Percentiles rank a stretch among this genome's conserved stretches.
Conservation (phyloP, 2,329 filamentous ascomycete genomes). For the Trichoderma hamatum region DNA sequence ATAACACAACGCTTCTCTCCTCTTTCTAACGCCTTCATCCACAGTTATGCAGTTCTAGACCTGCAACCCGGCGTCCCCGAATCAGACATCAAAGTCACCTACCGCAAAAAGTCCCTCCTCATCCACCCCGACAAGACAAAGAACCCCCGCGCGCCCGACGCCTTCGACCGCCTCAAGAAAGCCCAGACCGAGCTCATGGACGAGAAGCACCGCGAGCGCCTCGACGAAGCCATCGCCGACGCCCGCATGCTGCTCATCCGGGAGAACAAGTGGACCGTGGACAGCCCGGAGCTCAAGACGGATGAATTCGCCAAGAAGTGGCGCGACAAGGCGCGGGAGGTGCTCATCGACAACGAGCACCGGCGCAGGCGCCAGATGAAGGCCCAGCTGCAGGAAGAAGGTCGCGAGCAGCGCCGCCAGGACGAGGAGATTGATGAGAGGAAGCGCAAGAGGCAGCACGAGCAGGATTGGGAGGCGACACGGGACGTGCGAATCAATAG, state of each 20-base stretch:
- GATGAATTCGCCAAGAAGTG: conserved; percentile 81
- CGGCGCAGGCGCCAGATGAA: conserved; percentile 82
- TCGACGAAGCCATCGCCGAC: conserved; percentile 95
- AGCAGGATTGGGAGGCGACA: conserved; percentile 93
- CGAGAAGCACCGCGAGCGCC: conserved; percentile 82
- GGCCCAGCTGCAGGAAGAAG: conserved; percentile 95
- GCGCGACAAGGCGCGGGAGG: conserved; percentile 86
- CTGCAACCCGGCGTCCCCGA: conserved; percentile 94
- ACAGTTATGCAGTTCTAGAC: conserved; percentile 87
- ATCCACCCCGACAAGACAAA: conserved; percentile 98
- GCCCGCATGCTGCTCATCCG: conserved; percentile 93
- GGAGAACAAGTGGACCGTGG: conserved; percentile 89
- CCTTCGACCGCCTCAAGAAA: conserved; percentile 95
- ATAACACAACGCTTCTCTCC: background rate
- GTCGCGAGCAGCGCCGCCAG: conserved; percentile 79
- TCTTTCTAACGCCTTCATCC: background rate
- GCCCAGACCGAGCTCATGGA: conserved; percentile 90
- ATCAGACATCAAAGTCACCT: conserved; percentile 90
- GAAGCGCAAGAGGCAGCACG: conserved; percentile 87
- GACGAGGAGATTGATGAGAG: conserved; percentile 82
- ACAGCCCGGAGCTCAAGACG: conserved; percentile 84
- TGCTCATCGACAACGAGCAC: conserved; percentile 91
- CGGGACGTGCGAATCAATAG: conserved; percentile 88
- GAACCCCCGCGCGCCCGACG: conserved; percentile 87
- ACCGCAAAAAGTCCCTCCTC: conserved; percentile 96